Conservation (phyloP, 2,329 filamentous ascomycete genomes). For the Sporothrix phasma region DNA sequence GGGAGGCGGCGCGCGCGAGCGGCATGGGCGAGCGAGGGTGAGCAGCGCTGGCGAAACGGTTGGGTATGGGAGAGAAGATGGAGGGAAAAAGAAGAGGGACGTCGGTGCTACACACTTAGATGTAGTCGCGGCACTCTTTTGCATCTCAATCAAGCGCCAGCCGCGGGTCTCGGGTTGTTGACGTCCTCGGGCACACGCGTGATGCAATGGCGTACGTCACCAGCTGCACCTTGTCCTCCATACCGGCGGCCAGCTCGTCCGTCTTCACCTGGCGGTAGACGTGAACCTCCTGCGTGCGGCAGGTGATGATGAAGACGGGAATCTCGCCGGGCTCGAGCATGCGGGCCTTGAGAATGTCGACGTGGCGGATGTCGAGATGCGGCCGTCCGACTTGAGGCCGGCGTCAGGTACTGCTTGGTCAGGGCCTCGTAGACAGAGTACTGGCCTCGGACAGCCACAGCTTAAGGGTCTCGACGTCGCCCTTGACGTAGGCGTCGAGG, state of each 20-base stretch:
- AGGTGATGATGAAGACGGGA: slow-evolving; percentile 94
- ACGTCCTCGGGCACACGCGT: slow-evolving; percentile 91
- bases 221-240: slow-evolving; percentile 97
- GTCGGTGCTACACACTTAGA: slow-evolving; percentile 29
- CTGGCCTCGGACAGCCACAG: slow-evolving; percentile 95
- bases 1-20: no score
- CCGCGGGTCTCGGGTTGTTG: slow-evolving; percentile 90
- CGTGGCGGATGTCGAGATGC: slow-evolving; percentile 92
- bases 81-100: background rate
- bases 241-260: slow-evolving; percentile 80
- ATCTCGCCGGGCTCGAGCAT: slow-evolving; percentile 79
- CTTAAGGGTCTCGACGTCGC: slow-evolving; percentile 80
- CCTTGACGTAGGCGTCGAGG: slow-evolving; percentile 95
- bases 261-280: slow-evolving; percentile 91
- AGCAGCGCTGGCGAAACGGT: background rate
- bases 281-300: slow-evolving; percentile 93
- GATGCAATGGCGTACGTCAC: slow-evolving; percentile 95
- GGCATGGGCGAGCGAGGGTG: no score
- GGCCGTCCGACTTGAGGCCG: slow-evolving; percentile 87
- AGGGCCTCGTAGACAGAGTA: slow-evolving; percentile 96
- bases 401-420: slow-evolving; percentile 89
- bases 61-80: background rate
- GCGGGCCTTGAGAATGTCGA: slow-evolving; percentile 74
- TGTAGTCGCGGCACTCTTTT: slow-evolving; percentile 90
- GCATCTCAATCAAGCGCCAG: slow-evolving; percentile 95